Percentiles rank a stretch among this genome's conserved stretches.
These are phyloP conservation scores for Chrysosporium queenslandicum DNA, from an alignment of 2,329 filamentous ascomycete species.

Conservation along the genomic window DNA sequence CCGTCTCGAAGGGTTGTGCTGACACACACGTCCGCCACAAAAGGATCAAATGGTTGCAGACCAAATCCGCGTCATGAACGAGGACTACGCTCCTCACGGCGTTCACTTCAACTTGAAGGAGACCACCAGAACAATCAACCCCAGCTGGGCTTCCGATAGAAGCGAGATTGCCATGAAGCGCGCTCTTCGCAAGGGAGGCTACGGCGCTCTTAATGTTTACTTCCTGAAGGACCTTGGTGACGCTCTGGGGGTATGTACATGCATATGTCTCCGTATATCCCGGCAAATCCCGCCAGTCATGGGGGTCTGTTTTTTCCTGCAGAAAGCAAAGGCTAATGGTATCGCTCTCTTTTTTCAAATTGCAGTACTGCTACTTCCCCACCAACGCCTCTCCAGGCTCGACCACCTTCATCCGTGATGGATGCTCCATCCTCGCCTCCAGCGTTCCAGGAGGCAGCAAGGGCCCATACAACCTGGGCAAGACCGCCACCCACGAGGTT, in stretches of 20 bases:
- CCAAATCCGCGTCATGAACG: constrained; percentile 17
- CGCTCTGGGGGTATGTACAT: constrained; percentile 7
- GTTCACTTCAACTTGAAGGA: constrained; percentile 14
- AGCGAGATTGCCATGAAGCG: constrained; percentile 16
- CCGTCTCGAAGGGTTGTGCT: too few relatives aligned
- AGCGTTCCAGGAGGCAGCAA: constrained; percentile 22
- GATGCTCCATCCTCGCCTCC: constrained; percentile 18
- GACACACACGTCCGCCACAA: neutral
- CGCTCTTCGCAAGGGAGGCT: constrained; percentile 21
- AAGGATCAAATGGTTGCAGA: constrained; percentile 13
- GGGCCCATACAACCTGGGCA: constrained; percentile 19
- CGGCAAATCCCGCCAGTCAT: neutral
- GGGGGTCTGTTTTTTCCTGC: neutral
- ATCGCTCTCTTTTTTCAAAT: neutral
- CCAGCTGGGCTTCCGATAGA: constrained; percentile 15
- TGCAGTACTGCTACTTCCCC: constrained; percentile 17
- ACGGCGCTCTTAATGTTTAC: constrained; percentile 24
- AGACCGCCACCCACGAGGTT: constrained; percentile 26
- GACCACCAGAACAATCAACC: constrained; percentile 15
- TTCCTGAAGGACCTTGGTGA: constrained; percentile 15
- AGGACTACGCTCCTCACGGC: constrained; percentile 13
- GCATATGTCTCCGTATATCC: neutral
- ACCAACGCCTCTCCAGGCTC: constrained; percentile 14
- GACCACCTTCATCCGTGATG: constrained; percentile 20
- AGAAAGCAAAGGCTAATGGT: neutral